Evolutionary conservation across 805 yeast species (phyloP).

Genomic region (Pichia kluyveri): DNA sequence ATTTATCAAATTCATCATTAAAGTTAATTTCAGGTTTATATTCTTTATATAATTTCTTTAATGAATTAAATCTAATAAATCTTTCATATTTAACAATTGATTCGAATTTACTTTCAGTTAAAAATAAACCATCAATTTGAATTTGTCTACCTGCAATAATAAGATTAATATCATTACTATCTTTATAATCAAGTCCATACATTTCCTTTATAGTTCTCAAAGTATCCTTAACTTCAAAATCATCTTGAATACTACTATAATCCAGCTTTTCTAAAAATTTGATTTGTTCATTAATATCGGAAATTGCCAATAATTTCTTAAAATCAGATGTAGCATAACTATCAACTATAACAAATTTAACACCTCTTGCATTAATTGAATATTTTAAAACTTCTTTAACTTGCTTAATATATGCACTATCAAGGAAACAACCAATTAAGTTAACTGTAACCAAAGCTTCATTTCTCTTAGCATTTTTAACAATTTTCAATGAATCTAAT

Average conservation of each 20-base stretch:
- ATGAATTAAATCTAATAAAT: constrained; percentile 1
- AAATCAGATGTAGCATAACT: constrained; percentile 2
- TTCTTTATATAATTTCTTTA: background rate
- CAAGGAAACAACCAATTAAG: constrained; percentile 49
- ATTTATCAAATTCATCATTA: constrained; percentile 4
- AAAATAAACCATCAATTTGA: constrained; percentile 9
- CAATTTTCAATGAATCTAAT: background rate
- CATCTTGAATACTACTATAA: background rate
- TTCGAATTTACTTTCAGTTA: constrained; percentile 1
- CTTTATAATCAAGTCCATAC: background rate
- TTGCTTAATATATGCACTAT: constrained; percentile 32
- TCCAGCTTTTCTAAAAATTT: background rate
- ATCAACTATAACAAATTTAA: constrained; percentile 16
- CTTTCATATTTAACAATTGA: constrained; percentile 9
- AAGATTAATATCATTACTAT: background rate
- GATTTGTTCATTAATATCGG: constrained; percentile 2
- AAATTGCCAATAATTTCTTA: constrained; percentile 2
- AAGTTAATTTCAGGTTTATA: background rate
- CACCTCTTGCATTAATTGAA: constrained; percentile 2
- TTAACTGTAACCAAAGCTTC: constrained; percentile 29
- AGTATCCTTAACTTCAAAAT: background rate
- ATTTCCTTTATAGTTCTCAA: background rate
- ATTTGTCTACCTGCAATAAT: constrained; percentile 45
- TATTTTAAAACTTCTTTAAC: constrained; percentile 28
- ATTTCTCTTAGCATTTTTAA: background rate